Evolutionary conservation across 345 rosid species (phyloP).

Genomic region (Rhodomyrtus tomentosa): DNA sequence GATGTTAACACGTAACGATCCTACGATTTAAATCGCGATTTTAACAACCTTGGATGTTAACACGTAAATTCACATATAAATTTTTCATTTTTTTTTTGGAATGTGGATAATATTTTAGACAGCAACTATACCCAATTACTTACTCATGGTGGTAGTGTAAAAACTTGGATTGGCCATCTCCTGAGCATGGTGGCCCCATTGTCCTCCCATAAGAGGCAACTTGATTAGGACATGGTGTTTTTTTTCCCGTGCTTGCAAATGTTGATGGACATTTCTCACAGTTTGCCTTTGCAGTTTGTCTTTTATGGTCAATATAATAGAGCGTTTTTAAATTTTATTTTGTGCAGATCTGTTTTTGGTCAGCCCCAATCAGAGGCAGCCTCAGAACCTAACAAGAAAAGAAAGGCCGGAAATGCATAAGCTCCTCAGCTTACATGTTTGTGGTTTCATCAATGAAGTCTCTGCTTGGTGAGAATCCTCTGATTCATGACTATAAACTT

Average conservation of each 20-base stretch:
- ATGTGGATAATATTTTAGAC: background rate
- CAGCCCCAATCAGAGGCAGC: conserved; percentile 57
- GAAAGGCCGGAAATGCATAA: conserved; percentile 58
- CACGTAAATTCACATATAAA: background rate
- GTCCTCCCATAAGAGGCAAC: background rate
- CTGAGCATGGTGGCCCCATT: background rate
- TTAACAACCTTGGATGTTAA: no score
- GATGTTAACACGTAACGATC: no score
- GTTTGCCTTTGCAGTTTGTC: background rate
- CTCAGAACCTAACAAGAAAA: conserved; percentile 36
- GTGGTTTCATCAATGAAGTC: background rate
- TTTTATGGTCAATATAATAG: background rate
- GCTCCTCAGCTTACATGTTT: background rate
- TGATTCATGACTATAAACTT: background rate
- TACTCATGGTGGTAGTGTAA: background rate
- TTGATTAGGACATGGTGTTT: background rate
- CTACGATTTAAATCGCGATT: no score
- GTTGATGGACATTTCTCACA: background rate
- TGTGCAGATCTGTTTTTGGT: conserved; percentile 71
- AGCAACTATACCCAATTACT: background rate
- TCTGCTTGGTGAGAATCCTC: background rate
- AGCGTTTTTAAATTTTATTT: background rate
- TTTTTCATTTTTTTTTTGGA: background rate
- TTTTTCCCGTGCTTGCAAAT: background rate
- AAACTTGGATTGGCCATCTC: background rate